phyloP scores from a whole-genome alignment of 202 grass and related monocot genomes.

The Dendrocalamus latiflorus region DNA sequence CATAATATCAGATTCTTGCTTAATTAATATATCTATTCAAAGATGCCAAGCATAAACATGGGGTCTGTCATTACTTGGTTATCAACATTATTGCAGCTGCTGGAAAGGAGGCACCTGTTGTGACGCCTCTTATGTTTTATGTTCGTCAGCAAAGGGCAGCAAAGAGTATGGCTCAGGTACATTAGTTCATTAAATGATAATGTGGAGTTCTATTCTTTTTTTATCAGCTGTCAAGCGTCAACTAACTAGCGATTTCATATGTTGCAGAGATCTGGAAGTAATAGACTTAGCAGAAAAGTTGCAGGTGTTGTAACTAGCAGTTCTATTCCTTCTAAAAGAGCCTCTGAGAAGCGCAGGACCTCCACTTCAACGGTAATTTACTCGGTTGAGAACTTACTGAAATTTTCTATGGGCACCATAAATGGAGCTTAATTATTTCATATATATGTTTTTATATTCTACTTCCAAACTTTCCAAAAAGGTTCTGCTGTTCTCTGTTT shows the following conservation, averaged over 20 bases:
- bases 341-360: slow-evolving; percentile 77
- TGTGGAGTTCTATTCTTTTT: background rate
- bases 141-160: slow-evolving; percentile 94
- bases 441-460: background rate
- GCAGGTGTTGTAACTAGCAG: slow-evolving; percentile 48
- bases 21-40: slow-evolving; percentile 11
- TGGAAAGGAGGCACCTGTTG: slow-evolving; percentile 79
- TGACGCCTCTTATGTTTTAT: slow-evolving; percentile 94
- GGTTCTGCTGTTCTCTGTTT: background rate
- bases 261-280: slow-evolving; percentile 66
- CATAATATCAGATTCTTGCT: slow-evolving; percentile 7
- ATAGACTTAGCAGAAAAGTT: slow-evolving; percentile 67
- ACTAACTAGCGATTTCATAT: background rate
- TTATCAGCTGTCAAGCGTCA: slow-evolving; percentile 1
- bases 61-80: slow-evolving; percentile 2
- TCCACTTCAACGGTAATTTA: slow-evolving; percentile 59
- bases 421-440: background rate
- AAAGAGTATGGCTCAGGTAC: slow-evolving; percentile 78
- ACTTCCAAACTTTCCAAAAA: background rate
- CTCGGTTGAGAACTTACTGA: slow-evolving; percentile 8
- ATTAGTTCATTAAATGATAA: slow-evolving; percentile 3
- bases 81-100: slow-evolving; percentile 40
- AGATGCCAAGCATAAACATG: slow-evolving; percentile 17
- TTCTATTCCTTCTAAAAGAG: slow-evolving; percentile 61
- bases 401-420: background rate